Percentiles rank a stretch among this genome's conserved stretches.
phyloP scores from a whole-genome alignment of 2,329 filamentous ascomycete species.

The Colletotrichum tamarilloi region DNA sequence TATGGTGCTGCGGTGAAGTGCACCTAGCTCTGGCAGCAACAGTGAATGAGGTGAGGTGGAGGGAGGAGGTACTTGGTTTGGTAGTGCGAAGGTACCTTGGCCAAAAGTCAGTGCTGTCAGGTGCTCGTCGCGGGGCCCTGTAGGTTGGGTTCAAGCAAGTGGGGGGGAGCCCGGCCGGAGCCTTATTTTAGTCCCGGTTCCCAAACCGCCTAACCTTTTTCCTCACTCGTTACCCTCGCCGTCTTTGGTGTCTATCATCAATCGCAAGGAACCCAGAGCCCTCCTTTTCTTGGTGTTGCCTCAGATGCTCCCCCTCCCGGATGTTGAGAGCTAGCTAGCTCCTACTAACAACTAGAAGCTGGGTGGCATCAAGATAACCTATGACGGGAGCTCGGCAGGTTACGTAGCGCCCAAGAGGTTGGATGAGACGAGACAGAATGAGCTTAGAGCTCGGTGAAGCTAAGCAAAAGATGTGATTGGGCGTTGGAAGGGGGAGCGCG shows the following conservation, averaged over 20 bases:
- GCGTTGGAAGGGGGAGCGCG: not conserved
- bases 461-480: not conserved
- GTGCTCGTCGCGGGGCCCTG: not conserved
- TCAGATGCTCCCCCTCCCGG: not conserved
- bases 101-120: conserved; percentile 18
- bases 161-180: conserved; percentile 7
- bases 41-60: not conserved
- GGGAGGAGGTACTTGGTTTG: not conserved
- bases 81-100: not conserved
- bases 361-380: not conserved
- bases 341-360: not conserved
- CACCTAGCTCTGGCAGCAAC: conserved; percentile 4
- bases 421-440: conserved; percentile 5
- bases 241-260: not conserved
- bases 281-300: conserved; percentile 4
- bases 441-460: not conserved
- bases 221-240: not conserved
- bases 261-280: not conserved
- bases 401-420: not conserved
- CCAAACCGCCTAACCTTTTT: conserved; percentile 8
- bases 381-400: not conserved
- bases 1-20: not conserved
- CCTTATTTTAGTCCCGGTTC: conserved; percentile 12
- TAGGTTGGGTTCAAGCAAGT: not conserved
- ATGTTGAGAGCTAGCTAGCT: not conserved